phyloP scores from a whole-genome alignment of 176 grass and related monocot species.

The Pontederia crassipes region DNA sequence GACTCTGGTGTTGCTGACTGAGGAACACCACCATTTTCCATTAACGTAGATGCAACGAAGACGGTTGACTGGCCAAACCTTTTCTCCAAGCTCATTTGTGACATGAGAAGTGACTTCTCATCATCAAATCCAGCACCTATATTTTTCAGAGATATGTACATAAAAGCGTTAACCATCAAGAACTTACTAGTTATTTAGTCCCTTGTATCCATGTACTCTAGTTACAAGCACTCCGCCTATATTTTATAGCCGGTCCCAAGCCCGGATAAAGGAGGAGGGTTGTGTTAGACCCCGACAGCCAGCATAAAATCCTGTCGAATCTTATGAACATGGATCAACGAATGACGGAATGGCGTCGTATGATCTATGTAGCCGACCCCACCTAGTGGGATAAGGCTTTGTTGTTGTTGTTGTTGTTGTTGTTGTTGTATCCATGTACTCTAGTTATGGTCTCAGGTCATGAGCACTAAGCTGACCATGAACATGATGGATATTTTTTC shows the following conservation, averaged over 20 bases:
- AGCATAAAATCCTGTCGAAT: too few relatives aligned
- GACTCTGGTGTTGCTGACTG: constrained; percentile 92
- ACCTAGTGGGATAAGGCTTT: too few relatives aligned
- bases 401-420: too few relatives aligned
- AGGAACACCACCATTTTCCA: constrained; percentile 96
- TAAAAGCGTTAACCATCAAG: not conserved
- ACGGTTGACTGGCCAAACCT: constrained; percentile 91
- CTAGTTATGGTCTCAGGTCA: not conserved
- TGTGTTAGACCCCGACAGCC: too few relatives aligned
- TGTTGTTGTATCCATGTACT: not conserved
- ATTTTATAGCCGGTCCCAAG: too few relatives aligned
- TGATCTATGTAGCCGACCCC: too few relatives aligned
- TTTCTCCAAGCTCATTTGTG: constrained; percentile 96
- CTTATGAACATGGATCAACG: too few relatives aligned
- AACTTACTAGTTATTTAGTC: not conserved
- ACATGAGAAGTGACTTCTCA: constrained; percentile 91
- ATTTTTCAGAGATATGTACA: not conserved
- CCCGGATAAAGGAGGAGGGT: too few relatives aligned
- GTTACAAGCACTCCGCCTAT: too few relatives aligned
- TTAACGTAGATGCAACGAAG: constrained; percentile 89
- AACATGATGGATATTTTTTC: too few relatives aligned
- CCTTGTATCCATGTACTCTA: not conserved
- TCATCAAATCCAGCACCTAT: constrained; percentile 88
- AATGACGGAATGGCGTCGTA: too few relatives aligned
- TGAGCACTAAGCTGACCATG: too few relatives aligned